Evolutionary conservation across 225 moss, liverwort and hornwort genomes (phyloP), one percentile per base, ranked within the genome.

Genomic region (Asterella californica): DNA sequence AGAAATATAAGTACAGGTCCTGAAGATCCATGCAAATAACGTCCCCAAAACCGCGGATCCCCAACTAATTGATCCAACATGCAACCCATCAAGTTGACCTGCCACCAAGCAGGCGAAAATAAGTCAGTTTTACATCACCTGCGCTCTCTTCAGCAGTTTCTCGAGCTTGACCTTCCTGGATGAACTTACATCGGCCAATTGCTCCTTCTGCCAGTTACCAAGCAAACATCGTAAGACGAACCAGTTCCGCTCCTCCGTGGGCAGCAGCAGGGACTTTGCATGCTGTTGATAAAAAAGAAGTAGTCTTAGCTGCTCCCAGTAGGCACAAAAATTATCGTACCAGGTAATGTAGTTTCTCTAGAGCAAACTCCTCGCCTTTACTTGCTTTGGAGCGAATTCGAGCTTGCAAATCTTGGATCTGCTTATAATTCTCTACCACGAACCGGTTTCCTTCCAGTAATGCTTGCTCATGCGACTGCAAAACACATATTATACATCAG

Each of bases 341-440:
- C 79, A 85, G 72, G 71, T 77, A 64, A 64, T 85, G 49, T 37
- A 80, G 65, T 54, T 71, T 76, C 50, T 80, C 65, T 6, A 68
- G 54, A 65, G 15, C 6, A 59, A 6, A 70, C 52, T 61, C 47
- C 29, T 46, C 49, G 27, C 36, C 21, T 69, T 69, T 33, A 0
- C 34, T 52, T 19, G 48, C 38, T 29, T 72, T 80, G 25, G 57
- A 37, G 29, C 49, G 67, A 49, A 82, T 48, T 9, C 27, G 54
- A 24, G 55, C 66, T 76, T 78, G 72, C 10, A 86, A 76, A 64
- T 14, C 18, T 76, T 15, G 61, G 15, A 82, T 55, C 55, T 70
- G 85, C 37, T 60, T 24, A 29, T 53, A 52, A 34, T 72, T 66
- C 67, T 77, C 55, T 5, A 57, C 66, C 46, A 80, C 77, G 33